phyloP scores from a whole-genome alignment of 2,329 filamentous ascomycete species.

The Curvularia spicifera region DNA sequence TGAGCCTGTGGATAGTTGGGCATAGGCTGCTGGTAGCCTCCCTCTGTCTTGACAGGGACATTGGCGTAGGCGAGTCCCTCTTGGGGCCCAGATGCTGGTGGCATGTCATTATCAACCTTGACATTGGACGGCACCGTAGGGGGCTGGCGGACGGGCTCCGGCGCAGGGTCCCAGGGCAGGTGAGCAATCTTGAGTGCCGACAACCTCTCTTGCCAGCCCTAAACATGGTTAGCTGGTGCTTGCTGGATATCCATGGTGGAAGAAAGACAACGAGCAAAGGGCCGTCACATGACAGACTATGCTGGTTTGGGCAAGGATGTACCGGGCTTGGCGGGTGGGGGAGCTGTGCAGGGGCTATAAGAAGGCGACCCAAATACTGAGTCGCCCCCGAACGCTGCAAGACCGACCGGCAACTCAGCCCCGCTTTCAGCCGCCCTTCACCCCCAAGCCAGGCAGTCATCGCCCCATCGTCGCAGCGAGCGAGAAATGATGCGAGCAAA shows the following conservation, averaged over 20 bases:
- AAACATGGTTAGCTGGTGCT: slow-evolving; percentile 24
- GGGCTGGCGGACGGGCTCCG: slow-evolving; percentile 59
- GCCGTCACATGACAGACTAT: slow-evolving; percentile 47
- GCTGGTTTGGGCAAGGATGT: slow-evolving; percentile 42
- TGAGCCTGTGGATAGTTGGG: slow-evolving; percentile 36
- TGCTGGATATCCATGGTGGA: slow-evolving; percentile 6
- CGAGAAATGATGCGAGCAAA: slow-evolving; percentile 24
- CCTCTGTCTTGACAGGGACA: slow-evolving; percentile 61
- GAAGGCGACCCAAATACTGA: slow-evolving; percentile 55
- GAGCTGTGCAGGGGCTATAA: slow-evolving; percentile 55
- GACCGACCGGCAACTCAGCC: slow-evolving; percentile 50
- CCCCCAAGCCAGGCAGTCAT: slow-evolving; percentile 36
- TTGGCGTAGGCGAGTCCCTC: slow-evolving; percentile 43
- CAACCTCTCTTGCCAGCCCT: slow-evolving; percentile 96
- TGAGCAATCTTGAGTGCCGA: slow-evolving; percentile 81
- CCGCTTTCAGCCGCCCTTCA: slow-evolving; percentile 52
- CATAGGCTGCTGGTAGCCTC: slow-evolving; percentile 39
- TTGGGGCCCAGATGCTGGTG: slow-evolving; percentile 39
- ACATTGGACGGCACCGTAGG: slow-evolving; percentile 53
- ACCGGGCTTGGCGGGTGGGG: slow-evolving; percentile 45
- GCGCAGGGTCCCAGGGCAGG: slow-evolving; percentile 91
- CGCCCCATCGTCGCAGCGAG: slow-evolving; percentile 27
- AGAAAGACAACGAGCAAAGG: slow-evolving; percentile 13
- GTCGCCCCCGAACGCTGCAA: slow-evolving; percentile 48
- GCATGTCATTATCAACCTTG: slow-evolving; percentile 42